Percentiles rank a stretch among this genome's conserved stretches.
phyloP scores from a whole-genome alignment of 106 monocot species.

The Dioscorea dumetorum region DNA sequence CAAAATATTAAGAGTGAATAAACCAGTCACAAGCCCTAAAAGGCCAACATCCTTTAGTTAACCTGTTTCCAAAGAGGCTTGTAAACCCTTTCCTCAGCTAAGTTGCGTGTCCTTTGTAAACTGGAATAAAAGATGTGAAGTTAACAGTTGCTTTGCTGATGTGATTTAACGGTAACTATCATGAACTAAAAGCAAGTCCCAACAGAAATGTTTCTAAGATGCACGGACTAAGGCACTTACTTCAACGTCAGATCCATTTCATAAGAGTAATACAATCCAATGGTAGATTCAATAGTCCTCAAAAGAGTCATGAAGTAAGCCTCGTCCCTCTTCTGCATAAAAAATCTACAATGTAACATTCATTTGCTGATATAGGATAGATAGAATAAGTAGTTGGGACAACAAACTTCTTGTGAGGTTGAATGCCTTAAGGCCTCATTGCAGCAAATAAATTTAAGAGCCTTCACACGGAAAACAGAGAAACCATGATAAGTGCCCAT shows the following conservation, averaged over 20 bases:
- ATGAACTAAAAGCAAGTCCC: too few species aligned
- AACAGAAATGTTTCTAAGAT: too few species aligned
- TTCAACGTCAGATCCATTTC: constrained; percentile 79
- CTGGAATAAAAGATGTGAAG: constrained; percentile 21
- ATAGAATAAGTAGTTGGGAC: background rate
- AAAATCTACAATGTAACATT: background rate
- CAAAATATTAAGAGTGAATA: background rate
- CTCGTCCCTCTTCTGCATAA: constrained; percentile 85
- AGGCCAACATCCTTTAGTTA: constrained; percentile 1
- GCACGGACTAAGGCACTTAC: constrained; percentile 29
- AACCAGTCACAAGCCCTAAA: background rate
- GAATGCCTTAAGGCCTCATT: constrained; percentile 51
- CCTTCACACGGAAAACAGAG: constrained; percentile 51
- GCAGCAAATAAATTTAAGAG: constrained; percentile 79
- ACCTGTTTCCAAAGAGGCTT: constrained; percentile 98
- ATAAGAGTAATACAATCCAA: constrained; percentile 91
- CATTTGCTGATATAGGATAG: background rate
- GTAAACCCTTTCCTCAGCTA: constrained; percentile 40
- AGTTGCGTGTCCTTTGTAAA: constrained; percentile 67
- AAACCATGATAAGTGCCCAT: constrained; percentile 50
- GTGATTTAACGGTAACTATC: too few species aligned
- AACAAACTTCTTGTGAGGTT: constrained; percentile 66
- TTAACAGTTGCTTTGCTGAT: too few species aligned
- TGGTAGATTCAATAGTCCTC: constrained; percentile 71
- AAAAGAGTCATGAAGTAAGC: constrained; percentile 82